Evolutionary conservation across 1,284 basidiomycete genomes (phyloP).

Genomic region (Cystobasidium pallidum): DNA sequence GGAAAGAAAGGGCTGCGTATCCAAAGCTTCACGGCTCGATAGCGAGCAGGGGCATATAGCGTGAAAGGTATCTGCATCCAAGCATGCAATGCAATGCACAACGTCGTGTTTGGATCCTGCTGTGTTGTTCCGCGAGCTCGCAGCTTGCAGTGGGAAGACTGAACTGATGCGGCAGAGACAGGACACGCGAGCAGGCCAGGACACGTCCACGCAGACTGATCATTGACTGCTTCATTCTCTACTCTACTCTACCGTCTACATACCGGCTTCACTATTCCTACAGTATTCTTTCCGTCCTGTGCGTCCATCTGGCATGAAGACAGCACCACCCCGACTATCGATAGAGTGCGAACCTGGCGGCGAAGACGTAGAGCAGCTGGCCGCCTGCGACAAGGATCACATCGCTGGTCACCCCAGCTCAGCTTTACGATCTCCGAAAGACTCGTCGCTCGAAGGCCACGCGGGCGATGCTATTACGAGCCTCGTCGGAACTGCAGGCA

Average conservation of each 20-base stretch:
- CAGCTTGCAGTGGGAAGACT: background rate
- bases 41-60: too few relatives aligned
- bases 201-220: too few relatives aligned
- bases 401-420: background rate
- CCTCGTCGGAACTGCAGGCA: constrained; percentile 1
- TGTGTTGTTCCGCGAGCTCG: too few relatives aligned
- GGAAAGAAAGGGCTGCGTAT: background rate
- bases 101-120: too few relatives aligned
- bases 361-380: background rate
- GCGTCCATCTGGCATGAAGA: background rate
- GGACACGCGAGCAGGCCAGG: background rate
- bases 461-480: constrained; percentile 2
- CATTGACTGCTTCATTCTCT: background rate
- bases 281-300: too few relatives aligned
- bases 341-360: background rate
- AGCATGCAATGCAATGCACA: too few relatives aligned
- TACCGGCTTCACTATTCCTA: too few relatives aligned
- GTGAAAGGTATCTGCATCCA: background rate
- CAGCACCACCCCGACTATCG: constrained; percentile 3
- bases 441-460: constrained; percentile 7
- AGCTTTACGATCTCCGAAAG: background rate
- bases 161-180: background rate
- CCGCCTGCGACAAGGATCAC: background rate
- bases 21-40: too few relatives aligned
- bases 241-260: too few relatives aligned